These are phyloP conservation scores for Cryptococcus wingfieldii DNA, from an alignment of 1,284 basidiomycete genomes.

Conservation along the genomic window DNA sequence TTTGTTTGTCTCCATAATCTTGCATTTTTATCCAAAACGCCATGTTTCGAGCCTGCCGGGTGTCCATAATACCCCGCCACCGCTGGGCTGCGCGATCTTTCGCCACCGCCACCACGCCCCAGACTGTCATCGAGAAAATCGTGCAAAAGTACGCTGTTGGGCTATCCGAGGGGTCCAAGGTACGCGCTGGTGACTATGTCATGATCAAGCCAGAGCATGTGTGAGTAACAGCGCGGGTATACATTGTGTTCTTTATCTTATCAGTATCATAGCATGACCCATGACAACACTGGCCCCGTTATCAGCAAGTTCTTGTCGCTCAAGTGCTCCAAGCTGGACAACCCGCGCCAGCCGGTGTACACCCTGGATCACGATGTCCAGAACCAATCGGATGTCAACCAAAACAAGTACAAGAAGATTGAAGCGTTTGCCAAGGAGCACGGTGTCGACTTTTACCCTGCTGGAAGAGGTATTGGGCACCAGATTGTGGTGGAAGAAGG, in stretches of 20 bases:
- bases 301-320: constrained; percentile 96
- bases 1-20: background rate
- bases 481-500: constrained; percentile 94
- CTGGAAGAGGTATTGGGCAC: constrained; percentile 96
- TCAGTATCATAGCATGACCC: constrained; percentile 63
- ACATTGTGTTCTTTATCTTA: constrained; percentile 2
- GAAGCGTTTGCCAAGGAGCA: constrained; percentile 86
- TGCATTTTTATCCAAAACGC: background rate
- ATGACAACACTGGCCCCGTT: constrained; percentile 97
- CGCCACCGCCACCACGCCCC: constrained; percentile 54
- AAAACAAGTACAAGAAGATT: constrained; percentile 88
- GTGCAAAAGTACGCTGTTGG: constrained; percentile 96
- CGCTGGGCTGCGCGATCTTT: constrained; percentile 12
- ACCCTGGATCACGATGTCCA: constrained; percentile 98
- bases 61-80: background rate
- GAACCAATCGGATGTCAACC: constrained; percentile 89
- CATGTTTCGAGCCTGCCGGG: background rate
- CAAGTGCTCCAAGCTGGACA: constrained; percentile 78
- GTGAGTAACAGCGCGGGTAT: constrained; percentile 32
- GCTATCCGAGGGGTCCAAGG: constrained; percentile 66
- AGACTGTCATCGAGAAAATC: constrained; percentile 95
- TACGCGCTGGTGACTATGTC: constrained; percentile 96
- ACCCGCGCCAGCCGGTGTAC: constrained; percentile 76
- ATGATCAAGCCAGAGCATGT: constrained; percentile 98
- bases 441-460: constrained; percentile 91